Percentiles rank a stretch among this genome's conserved stretches.
phyloP scores from a whole-genome alignment of 1,284 basidiomycete species.

The Stereum hirsutum region DNA sequence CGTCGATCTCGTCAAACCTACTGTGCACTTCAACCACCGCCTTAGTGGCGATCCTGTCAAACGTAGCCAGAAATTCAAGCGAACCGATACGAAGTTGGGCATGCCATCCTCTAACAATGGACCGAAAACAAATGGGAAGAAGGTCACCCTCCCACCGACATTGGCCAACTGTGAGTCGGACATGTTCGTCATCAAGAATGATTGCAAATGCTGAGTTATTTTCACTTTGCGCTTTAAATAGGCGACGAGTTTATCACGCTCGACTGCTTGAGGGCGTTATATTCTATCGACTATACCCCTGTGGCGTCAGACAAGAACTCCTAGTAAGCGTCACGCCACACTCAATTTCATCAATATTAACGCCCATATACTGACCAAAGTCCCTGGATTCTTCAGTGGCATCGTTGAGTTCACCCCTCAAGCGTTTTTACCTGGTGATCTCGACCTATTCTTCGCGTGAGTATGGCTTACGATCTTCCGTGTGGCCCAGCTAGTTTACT shows the following conservation, averaged over 20 bases:
- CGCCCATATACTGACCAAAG: no score
- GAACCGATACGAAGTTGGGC: constrained; percentile 18
- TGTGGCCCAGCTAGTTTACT: not conserved
- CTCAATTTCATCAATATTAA: no score
- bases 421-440: constrained; percentile 32
- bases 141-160: constrained; percentile 15
- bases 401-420: constrained; percentile 44
- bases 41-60: constrained; percentile 3
- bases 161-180: not conserved
- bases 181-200: no score
- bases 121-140: constrained; percentile 26
- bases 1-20: constrained; percentile 36
- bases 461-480: constrained; percentile 12
- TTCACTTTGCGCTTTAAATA: no score
- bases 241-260: constrained; percentile 36
- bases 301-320: constrained; percentile 30
- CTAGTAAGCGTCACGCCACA: constrained; percentile 22
- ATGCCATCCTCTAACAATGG: constrained; percentile 19
- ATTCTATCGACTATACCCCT: constrained; percentile 33
- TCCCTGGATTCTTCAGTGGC: not conserved
- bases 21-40: constrained; percentile 28
- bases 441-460: constrained; percentile 33
- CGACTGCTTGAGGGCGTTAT: constrained; percentile 37
- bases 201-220: no score
- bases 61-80: constrained; percentile 12